Conservation (phyloP, 1,284 basidiomycete species). For the Ustilago curta region DNA sequence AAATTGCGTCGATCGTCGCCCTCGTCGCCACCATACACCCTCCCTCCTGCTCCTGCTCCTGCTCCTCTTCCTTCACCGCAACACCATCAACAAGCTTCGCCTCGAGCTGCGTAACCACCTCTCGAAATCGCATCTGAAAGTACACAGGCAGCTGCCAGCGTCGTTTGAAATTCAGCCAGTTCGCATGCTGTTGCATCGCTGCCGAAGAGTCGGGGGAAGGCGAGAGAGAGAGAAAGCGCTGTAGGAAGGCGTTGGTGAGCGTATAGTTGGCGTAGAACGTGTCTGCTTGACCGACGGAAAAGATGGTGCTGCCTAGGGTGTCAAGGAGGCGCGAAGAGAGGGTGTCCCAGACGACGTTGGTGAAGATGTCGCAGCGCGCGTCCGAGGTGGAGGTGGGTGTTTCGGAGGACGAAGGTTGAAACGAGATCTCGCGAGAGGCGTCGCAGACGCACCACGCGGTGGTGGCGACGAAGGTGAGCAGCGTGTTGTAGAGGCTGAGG, state of each 20-base stretch:
- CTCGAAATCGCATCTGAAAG: conserved; percentile 97
- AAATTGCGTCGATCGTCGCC: conserved; percentile 45
- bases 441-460: conserved; percentile 79
- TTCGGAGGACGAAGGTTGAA: background rate
- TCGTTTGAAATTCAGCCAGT: conserved; percentile 80
- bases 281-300: conserved; percentile 88
- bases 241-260: conserved; percentile 84
- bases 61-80: background rate
- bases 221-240: conserved; percentile 82
- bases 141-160: conserved; percentile 97
- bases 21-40: conserved; percentile 24
- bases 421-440: conserved; percentile 74
- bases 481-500: conserved; percentile 80
- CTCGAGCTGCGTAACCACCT: conserved; percentile 75
- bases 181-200: conserved; percentile 74
- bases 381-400: background rate
- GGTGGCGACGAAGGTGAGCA: conserved; percentile 81
- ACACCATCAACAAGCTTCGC: conserved; percentile 12
- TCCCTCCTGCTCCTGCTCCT: too few relatives aligned
- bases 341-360: conserved; percentile 87
- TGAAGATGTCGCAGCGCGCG: conserved; percentile 53
- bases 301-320: conserved; percentile 80
- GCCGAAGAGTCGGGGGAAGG: conserved; percentile 73
- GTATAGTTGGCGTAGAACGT: conserved; percentile 86
- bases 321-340: conserved; percentile 82